Evolutionary conservation across 345 rosid species (phyloP).

Genomic region (Brassica napus): DNA sequence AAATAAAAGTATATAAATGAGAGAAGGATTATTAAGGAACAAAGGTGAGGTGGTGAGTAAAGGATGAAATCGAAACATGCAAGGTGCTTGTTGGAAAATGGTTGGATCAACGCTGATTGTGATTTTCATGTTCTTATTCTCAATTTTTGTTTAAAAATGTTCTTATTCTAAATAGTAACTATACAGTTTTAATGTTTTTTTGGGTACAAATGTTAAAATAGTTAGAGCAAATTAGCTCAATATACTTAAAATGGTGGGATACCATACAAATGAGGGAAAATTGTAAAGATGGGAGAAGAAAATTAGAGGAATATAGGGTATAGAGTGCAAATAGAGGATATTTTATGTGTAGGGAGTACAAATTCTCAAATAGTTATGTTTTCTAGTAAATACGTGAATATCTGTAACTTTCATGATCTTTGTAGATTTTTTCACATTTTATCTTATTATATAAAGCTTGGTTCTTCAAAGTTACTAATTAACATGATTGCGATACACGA

Average conservation of each 20-base stretch:
- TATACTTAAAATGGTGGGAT: too few species aligned
- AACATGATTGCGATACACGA: too few species aligned
- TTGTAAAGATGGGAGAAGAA: too few species aligned
- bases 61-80: conserved; percentile 27
- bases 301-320: too few species aligned
- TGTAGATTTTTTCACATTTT: not conserved
- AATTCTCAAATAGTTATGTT: not conserved
- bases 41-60: conserved; percentile 14
- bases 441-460: too few species aligned
- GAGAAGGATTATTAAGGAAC: not conserved
- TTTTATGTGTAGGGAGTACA: too few species aligned
- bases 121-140: conserved; percentile 28
- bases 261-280: too few species aligned
- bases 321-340: too few species aligned
- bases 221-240: too few species aligned
- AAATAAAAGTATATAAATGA: conserved; percentile 3
- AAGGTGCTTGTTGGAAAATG: conserved; percentile 20
- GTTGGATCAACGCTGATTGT: conserved; percentile 33
- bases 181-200: too few species aligned
- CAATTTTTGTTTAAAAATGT: not conserved
- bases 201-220: too few species aligned
- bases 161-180: conserved; percentile 26
- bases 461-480: too few species aligned
- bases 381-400: not conserved
- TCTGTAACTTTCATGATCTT: not conserved